Conservation (phyloP, 805 yeast genomes). For the Zygoascus bituminiphila region DNA sequence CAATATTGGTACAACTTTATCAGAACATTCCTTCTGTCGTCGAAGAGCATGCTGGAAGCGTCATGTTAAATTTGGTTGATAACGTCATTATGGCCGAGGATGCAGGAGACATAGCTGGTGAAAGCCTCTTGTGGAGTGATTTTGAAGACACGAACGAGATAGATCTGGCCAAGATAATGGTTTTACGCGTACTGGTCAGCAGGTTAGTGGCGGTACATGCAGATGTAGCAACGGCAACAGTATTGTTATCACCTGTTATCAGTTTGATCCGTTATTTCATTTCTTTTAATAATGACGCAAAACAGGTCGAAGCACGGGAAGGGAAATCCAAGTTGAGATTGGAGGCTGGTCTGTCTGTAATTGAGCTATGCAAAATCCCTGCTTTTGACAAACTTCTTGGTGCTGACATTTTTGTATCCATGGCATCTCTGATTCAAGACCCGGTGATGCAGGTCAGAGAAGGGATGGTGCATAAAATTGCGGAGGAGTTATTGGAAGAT, state of each 20-base stretch:
- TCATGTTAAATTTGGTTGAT: constrained; percentile 53
- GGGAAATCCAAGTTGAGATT: constrained; percentile 20
- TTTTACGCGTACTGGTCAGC: constrained; percentile 52
- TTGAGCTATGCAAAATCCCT: constrained; percentile 55
- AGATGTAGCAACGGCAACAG: constrained; percentile 29
- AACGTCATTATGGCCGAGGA: constrained; percentile 51
- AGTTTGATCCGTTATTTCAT: constrained; percentile 60
- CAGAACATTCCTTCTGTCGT: constrained; percentile 39
- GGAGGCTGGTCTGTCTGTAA: constrained; percentile 54
- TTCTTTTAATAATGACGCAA: constrained; percentile 63
- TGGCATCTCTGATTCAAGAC: constrained; percentile 61
- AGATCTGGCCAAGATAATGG: constrained; percentile 42
- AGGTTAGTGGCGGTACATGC: constrained; percentile 38
- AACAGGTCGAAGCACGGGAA: background rate
- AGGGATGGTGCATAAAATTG: constrained; percentile 41
- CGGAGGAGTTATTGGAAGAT: constrained; percentile 43
- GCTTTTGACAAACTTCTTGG: constrained; percentile 44
- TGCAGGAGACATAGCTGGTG: constrained; percentile 19
- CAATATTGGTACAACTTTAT: constrained; percentile 54
- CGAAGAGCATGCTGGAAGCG: constrained; percentile 46
- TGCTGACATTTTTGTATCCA: constrained; percentile 42
- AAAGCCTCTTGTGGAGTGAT: constrained; percentile 17
- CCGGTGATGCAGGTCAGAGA: constrained; percentile 49
- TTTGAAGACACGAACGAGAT: constrained; percentile 37
- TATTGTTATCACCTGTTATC: constrained; percentile 51